Conservation (phyloP, 139 green algal genomes). For the Deuterostichococcus epilithicus region DNA sequence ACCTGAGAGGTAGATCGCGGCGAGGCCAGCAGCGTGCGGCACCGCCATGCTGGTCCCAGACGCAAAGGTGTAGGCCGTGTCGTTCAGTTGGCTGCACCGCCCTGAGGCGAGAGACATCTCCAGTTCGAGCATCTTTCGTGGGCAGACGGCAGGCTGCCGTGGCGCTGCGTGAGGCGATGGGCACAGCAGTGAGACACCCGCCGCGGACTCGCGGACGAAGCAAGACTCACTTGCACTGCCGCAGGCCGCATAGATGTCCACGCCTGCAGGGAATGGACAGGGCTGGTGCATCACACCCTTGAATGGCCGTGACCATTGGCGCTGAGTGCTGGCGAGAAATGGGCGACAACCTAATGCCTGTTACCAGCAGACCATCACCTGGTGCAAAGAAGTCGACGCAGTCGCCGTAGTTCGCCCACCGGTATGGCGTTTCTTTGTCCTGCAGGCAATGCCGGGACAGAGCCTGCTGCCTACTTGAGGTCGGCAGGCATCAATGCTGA, state of each 20-base stretch:
- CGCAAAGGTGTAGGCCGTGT: constrained; percentile 48
- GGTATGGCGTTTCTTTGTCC: background rate
- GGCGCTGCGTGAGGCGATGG: too few species aligned
- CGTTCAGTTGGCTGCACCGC: constrained; percentile 47
- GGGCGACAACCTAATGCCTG: too few species aligned
- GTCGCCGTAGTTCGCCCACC: constrained; percentile 9
- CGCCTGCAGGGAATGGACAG: background rate
- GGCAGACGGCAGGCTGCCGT: too few species aligned
- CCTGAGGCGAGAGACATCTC: constrained; percentile 6
- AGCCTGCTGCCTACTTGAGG: background rate
- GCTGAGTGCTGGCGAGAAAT: too few species aligned
- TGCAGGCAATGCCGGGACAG: background rate
- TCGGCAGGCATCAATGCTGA: background rate
- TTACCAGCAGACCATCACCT: too few species aligned
- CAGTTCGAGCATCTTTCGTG: too few species aligned
- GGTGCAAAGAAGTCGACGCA: constrained; percentile 18
- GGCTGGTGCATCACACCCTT: too few species aligned
- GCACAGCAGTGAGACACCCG: too few species aligned
- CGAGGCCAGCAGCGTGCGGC: constrained; percentile 1
- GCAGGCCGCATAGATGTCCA: constrained; percentile 2
- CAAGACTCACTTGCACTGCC: background rate
- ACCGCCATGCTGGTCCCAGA: constrained; percentile 7
- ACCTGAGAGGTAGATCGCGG: constrained; percentile 1
- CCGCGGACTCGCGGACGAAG: too few species aligned
- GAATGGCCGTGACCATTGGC: too few species aligned